Base-by-base conservation (phyloP, 768 basidiomycete species). In the Cystobasidium ongulense region DNA sequence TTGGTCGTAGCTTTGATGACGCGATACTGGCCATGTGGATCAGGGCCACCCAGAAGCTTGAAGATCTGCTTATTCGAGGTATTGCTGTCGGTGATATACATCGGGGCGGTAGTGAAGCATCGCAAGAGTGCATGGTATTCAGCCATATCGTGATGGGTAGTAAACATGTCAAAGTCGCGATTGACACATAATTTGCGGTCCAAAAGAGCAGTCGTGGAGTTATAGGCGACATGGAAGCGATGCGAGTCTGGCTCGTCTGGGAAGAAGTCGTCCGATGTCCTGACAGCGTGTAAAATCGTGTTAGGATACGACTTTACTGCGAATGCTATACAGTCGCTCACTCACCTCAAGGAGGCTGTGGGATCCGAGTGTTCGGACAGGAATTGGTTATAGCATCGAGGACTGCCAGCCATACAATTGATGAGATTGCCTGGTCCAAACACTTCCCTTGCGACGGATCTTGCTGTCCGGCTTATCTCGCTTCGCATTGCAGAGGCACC, bases 81-180 rank as follows among this genome's bases (percentile, higher is more conserved):
- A 0, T 21, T 35, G 11, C 1, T 64, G 1, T 79, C 78, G 0
- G 78, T 76, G 15, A 71, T 5, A 35, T 43, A 76, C 2, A 76
- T n/a, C 23, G 73, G 62, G n/a, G 76, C 76, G 1, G 61, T 41
- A 2, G 73, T 75, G 75, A 79, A 79, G 50, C 53, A 73, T 27
- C 77, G 73, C 11, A 76, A 46, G 5, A 70, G 43, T 27, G 77
- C 63, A 35, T 79, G 77, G 39, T 38, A 70, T 33, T 33, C 23
- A 1, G 74, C 76, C 4, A 15, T 73, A 21, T 65, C 46, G 53
- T 76, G 75, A 10, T 43, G 46, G 11, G 75, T 29, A 23, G 73
- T 72, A 25, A 71, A 74, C 78, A 79, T 79, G 67, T 79, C 78
- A 29, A 76, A 71, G 50, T 76, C 75, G 36, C 74, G 75, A 17